Base-by-base conservation (phyloP, 2,329 filamentous ascomycete species). In the Botrytis fabae region DNA sequence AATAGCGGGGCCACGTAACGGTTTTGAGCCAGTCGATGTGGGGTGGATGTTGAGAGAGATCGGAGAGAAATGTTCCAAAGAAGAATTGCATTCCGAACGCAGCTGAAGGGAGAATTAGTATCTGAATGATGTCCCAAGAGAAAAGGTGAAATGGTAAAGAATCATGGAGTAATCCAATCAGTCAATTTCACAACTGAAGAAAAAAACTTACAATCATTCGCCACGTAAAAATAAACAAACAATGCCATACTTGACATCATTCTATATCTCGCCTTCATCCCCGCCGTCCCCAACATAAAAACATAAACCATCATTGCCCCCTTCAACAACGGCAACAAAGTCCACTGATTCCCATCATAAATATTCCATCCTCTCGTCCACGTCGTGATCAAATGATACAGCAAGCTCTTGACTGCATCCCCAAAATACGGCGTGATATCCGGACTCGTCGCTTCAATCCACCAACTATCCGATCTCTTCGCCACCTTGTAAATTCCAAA, bases 341-440 rank as follows among this genome's bases (percentile, higher is more conserved):
- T 88, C 88, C 88, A 90, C 76, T 89, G 87, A 73, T 88, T 87
- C 35, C 85, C 85, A 74, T 89, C 88, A 75, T 89, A 89, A 7
- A 81, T 79, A 75, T 89, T 89, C 71, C 81, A 81, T 7, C 83
- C 83, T 28, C 81, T 80, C 3, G 84, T 84, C 88, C 88, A 90
- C 1, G 87, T 89, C 28, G 81, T 82, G 42, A 85, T 80, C 20
- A 88, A 77, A 70, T 85, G 84, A 73, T 81, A 79, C 12, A 85
- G 62, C 74, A 89, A 79, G 74, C 82, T 83, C 65, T 82, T 80
- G 48, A 88, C 65, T 0, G 86, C 85, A 46, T 80, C 78, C 38
- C 81, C 80, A 75, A 85, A 81, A 73, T 81, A 83, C 10, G 79
- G 74, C 46, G 83, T 83, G 57, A 80, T 81, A 75, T 81, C 79